phyloP scores from a whole-genome alignment of 2,329 filamentous ascomycete species.

The Epichloe scottii region DNA sequence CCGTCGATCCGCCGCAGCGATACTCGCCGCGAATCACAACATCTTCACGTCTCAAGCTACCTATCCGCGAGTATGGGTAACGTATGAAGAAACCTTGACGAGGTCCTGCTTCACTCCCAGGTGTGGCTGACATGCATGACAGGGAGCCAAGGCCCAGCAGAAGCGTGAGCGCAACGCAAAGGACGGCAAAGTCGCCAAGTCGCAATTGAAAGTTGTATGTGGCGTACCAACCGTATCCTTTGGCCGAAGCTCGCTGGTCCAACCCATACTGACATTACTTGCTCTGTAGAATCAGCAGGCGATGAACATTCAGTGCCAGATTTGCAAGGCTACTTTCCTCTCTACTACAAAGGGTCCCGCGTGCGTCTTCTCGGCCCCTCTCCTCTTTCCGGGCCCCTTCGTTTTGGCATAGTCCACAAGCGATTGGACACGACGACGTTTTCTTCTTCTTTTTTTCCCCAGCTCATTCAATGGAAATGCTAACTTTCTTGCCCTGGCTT shows the following conservation, averaged over 20 bases:
- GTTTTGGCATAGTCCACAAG: background rate
- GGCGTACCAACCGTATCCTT: background rate
- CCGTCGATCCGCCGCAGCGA: too few species aligned
- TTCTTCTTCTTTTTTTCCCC: background rate
- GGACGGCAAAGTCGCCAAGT: slow-evolving; percentile 45
- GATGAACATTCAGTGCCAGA: slow-evolving; percentile 63
- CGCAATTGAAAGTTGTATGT: slow-evolving; percentile 56
- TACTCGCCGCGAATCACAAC: background rate
- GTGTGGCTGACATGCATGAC: background rate
- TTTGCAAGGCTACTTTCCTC: slow-evolving; percentile 69
- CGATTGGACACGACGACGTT: background rate
- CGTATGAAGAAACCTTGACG: background rate
- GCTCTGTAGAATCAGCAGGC: slow-evolving; percentile 54
- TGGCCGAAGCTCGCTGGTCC: background rate
- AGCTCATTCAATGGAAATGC: background rate
- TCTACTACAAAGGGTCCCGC: slow-evolving; percentile 63
- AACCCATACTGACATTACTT: background rate
- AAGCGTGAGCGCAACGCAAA: slow-evolving; percentile 63
- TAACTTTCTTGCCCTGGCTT: background rate
- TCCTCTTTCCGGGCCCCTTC: background rate
- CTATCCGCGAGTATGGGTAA: slow-evolving; percentile 1
- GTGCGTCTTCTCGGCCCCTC: slow-evolving; percentile 27
- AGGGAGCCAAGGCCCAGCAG: slow-evolving; percentile 56
- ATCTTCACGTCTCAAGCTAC: background rate
- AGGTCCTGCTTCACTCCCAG: background rate